These are phyloP conservation scores for Xylaria palmicola DNA, from an alignment of 495 filamentous ascomycete species.

Conservation along the genomic window DNA sequence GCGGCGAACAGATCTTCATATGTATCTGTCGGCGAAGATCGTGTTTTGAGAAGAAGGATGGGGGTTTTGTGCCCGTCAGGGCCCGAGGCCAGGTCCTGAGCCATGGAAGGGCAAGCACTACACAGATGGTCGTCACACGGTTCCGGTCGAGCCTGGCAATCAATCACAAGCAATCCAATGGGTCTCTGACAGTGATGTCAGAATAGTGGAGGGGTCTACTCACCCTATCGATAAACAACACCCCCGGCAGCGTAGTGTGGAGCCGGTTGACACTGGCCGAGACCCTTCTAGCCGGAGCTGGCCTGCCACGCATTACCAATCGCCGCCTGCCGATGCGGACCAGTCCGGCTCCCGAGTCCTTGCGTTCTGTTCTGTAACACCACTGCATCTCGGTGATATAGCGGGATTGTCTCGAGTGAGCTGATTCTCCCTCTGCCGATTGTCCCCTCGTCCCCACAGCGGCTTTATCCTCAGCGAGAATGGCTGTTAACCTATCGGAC, in stretches of 20 bases:
- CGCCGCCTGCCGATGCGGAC: constrained; percentile 25
- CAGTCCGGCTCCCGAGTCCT: constrained; percentile 21
- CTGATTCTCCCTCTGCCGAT: constrained; percentile 16
- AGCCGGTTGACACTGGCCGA: background rate
- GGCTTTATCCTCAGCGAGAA: constrained; percentile 8
- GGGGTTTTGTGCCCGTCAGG: constrained; percentile 42
- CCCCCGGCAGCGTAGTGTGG: constrained; percentile 8
- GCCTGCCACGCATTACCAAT: constrained; percentile 25
- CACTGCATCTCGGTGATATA: constrained; percentile 15
- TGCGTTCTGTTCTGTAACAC: constrained; percentile 9
- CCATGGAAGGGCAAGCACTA: background rate
- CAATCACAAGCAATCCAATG: background rate
- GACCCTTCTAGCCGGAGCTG: background rate
- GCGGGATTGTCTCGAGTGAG: constrained; percentile 21
- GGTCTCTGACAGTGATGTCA: constrained; percentile 11
- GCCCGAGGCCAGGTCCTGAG: constrained; percentile 5
- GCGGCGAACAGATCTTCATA: constrained; percentile 74
- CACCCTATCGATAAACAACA: constrained; percentile 37
- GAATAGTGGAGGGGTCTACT: background rate
- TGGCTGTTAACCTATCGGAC: constrained; percentile 38
- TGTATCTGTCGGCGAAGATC: constrained; percentile 70
- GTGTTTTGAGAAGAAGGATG: constrained; percentile 83
- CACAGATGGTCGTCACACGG: too few species aligned
- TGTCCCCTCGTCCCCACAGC: background rate
- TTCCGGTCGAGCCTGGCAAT: too few species aligned